Evolutionary conservation across 2,329 filamentous ascomycete genomes (phyloP), one percentile per base, ranked within the genome.

Genomic region (Phyllosticta capitalensis): DNA sequence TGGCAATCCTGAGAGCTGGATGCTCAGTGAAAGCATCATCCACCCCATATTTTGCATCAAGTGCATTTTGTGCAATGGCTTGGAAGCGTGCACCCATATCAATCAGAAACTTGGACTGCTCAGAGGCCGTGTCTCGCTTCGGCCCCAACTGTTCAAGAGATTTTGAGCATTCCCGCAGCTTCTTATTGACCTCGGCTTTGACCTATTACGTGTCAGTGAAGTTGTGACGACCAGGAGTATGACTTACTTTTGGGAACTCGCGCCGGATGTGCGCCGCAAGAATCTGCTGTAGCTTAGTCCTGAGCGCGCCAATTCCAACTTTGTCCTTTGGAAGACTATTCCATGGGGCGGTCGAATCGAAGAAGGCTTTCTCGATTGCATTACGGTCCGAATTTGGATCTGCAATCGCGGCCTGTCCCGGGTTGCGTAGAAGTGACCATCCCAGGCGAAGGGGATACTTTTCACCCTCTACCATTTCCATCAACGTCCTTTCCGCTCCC

Each of bases 231-330:
- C 14, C 10, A 12, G 45, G 45, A 49, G 9, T 9, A n/a, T 52
- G 48, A 61, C 65, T 55, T 66, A 78, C 73, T 58, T 71, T 70
- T 5, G 77, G 76, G 62, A 80, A 80, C 61, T 77, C 74, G 3
- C 71, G 69, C 19, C 72, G 72, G 2, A 78, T 72, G 58, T 77
- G 71, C 5, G 67, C 65, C 3, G 70, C 71, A 1, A 80, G 70
- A 0, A 78, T 66, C 9, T 75, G 74, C 20, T 73, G 69, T 4
- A 81, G 67, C 3, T 73, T 71, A 5, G 58, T 61, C 20, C 71
- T 70, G 24, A 81, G 64, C 0, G 76, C 66, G 0, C 66, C 62
- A 33, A 80, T 71, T 1, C 78, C 79, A 21, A 74, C 71, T 19
- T 71, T 68, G 17, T 76, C 72, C 20, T 66, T 62, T 1, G 68